Conservation (phyloP, 495 filamentous ascomycete genomes). For the Penicillium bovifimosum region DNA sequence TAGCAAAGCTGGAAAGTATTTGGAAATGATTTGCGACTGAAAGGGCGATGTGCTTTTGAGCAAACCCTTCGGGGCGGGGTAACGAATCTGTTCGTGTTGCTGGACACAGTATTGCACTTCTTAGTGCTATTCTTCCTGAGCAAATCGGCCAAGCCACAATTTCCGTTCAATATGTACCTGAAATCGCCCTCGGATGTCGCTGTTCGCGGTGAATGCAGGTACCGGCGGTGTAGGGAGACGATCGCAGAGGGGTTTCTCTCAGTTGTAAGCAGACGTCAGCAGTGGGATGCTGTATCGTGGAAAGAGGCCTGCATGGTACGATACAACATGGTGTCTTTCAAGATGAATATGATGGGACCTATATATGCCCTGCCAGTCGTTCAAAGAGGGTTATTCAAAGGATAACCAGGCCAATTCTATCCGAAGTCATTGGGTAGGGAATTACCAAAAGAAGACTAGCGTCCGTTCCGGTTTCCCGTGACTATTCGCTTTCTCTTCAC, state of each 20-base stretch:
- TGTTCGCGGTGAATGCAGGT: not conserved
- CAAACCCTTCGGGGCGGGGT: not conserved
- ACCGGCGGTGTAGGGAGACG: not conserved
- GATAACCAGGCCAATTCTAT: not conserved
- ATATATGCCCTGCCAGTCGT: not conserved
- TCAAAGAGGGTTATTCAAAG: not conserved
- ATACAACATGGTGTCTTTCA: not conserved
- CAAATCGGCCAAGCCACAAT: not conserved
- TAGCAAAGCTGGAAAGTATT: not conserved
- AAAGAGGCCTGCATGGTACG: not conserved
- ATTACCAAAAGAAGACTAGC: constrained; percentile 19
- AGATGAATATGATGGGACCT: not conserved
- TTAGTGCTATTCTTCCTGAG: not conserved
- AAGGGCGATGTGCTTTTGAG: not conserved
- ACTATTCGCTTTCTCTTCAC: constrained; percentile 28
- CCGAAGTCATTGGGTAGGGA: constrained; percentile 16
- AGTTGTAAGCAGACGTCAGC: not conserved
- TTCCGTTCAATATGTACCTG: not conserved
- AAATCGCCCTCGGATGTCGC: not conserved
- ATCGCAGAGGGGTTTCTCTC: not conserved
- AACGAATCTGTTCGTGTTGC: not conserved
- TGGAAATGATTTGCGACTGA: not conserved
- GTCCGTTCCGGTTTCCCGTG: constrained; percentile 25
- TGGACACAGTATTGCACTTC: not conserved
- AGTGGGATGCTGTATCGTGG: not conserved